These are phyloP conservation scores for Coemansia sp. DNA, from an alignment of 192 early-diverging fungal species.

Conservation along the genomic window DNA sequence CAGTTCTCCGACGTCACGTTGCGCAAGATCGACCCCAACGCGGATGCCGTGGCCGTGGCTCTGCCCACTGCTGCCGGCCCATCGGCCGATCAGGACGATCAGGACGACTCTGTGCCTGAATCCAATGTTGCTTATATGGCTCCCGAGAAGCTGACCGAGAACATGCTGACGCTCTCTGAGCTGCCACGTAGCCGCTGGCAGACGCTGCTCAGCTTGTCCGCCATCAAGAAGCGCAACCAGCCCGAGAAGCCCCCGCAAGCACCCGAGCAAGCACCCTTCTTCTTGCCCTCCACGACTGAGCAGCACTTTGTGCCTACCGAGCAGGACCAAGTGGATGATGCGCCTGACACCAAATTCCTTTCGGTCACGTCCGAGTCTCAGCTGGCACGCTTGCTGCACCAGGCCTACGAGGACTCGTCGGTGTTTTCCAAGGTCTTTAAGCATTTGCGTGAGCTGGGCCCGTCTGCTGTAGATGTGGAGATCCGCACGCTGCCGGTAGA, in stretches of 20 bases:
- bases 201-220: slow-evolving; percentile 81
- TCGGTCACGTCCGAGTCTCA: slow-evolving; percentile 7
- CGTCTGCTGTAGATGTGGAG: slow-evolving; percentile 83
- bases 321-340: slow-evolving; percentile 23
- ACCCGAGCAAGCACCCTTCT: slow-evolving; percentile 91
- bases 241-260: slow-evolving; percentile 84
- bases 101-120: neutral
- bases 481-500: slow-evolving; percentile 74
- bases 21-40: slow-evolving; percentile 54
- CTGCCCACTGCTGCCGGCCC: slow-evolving; percentile 62
- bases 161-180: slow-evolving; percentile 83
- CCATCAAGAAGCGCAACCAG: slow-evolving; percentile 91
- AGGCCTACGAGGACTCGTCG: slow-evolving; percentile 58
- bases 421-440: slow-evolving; percentile 60
- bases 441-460: slow-evolving; percentile 72
- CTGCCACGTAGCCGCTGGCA: slow-evolving; percentile 88
- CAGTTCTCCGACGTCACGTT: slow-evolving; percentile 74
- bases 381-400: slow-evolving; percentile 13
- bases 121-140: slow-evolving; percentile 24
- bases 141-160: slow-evolving; percentile 66
- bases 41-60: slow-evolving; percentile 30
- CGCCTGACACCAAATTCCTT: slow-evolving; percentile 35
- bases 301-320: slow-evolving; percentile 62
- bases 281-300: slow-evolving; percentile 75
- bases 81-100: slow-evolving; percentile 52